Base-by-base conservation (phyloP, 1,139 yeast species). In the Protomyces lactucae-debilis region DNA sequence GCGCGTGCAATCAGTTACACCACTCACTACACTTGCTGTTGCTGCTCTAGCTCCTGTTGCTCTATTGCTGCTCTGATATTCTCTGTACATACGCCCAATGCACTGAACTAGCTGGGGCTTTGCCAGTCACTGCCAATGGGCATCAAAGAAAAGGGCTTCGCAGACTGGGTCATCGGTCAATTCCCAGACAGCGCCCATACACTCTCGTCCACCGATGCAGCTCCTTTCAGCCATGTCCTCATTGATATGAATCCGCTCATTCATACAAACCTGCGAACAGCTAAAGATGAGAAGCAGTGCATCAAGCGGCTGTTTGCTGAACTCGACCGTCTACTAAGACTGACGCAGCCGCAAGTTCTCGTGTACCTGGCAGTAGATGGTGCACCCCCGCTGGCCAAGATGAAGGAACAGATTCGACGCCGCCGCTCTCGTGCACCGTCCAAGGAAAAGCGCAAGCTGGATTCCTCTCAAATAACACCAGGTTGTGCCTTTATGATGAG, bases 331-430 rank as follows among this genome's bases (percentile, higher is more conserved):
- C 35, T 55, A 21, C 32, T 59, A 12, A 23, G 63, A n/a, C 45
- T 59, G 56, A 52, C 63, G 8, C 53, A 52, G 16, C 63, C 63
- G 2, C 18, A 23, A 12, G 10, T 16, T 4, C 40, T 52, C 46
- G 57, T 59, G 39, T 59, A 59, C 23, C 52, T 59, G 2, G 63
- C 63, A 9, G 63, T 59, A 36, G 63, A 59, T 43, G 63, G 63
- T 28, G 54, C 57, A 14, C 63, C 63, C 23, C 63, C 63, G 14
- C 37, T 59, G 4, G 63, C 63, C 32, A 59, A 59, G 37, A 59
- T 59, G 63, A 59, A 59, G 45, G 57, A 52, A 25, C 63, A 59
- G 45, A 59, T 59, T 51, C 43, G 53, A 28, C 43, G 63, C 10
- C 52, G 63, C 2, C 53, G 36, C 14, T 59, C 63, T 12, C 53